These are phyloP conservation scores for Colletotrichum salicis DNA, from an alignment of 2,329 filamentous ascomycete species.

Conservation along the genomic window DNA sequence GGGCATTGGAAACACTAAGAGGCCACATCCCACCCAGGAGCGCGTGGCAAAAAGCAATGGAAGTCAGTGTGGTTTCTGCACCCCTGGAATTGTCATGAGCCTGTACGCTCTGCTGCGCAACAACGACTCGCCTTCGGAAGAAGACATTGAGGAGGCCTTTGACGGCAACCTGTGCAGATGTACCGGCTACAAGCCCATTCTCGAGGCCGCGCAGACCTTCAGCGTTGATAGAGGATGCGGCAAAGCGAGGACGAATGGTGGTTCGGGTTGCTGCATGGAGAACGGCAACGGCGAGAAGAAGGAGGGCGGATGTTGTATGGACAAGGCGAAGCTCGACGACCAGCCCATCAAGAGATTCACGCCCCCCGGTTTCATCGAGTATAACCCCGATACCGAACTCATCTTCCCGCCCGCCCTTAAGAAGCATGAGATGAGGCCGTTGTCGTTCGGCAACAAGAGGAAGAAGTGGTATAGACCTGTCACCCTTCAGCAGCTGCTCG, in stretches of 20 bases:
- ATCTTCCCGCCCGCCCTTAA: conserved; percentile 91
- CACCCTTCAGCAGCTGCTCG: conserved; percentile 85
- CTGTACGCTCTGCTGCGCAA: conserved; percentile 93
- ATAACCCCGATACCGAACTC: conserved; percentile 91
- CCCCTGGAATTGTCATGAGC: conserved; percentile 98
- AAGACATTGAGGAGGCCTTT: conserved; percentile 94
- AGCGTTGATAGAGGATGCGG: conserved; percentile 64
- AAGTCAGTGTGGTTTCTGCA: conserved; percentile 94
- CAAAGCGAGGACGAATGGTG: conserved; percentile 60
- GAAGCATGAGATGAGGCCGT: conserved; percentile 82
- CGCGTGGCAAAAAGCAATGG: conserved; percentile 91
- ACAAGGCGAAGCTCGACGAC: conserved; percentile 59
- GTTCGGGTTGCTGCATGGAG: conserved; percentile 78
- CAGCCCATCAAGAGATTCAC: conserved; percentile 76
- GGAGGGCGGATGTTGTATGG: conserved; percentile 75
- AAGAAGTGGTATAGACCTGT: conserved; percentile 95
- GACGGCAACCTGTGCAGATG: conserved; percentile 96
- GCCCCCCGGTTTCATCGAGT: conserved; percentile 91
- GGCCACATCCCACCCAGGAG: conserved; percentile 90
- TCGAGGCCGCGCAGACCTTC: conserved; percentile 94
- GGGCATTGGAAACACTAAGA: conserved; percentile 89
- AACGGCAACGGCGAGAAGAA: conserved; percentile 54
- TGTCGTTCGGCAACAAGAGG: conserved; percentile 92
- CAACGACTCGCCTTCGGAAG: conserved; percentile 78
- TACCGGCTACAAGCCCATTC: conserved; percentile 92